These are phyloP conservation scores for Nemania abortiva DNA, from an alignment of 2,329 filamentous ascomycete genomes.

Conservation along the genomic window DNA sequence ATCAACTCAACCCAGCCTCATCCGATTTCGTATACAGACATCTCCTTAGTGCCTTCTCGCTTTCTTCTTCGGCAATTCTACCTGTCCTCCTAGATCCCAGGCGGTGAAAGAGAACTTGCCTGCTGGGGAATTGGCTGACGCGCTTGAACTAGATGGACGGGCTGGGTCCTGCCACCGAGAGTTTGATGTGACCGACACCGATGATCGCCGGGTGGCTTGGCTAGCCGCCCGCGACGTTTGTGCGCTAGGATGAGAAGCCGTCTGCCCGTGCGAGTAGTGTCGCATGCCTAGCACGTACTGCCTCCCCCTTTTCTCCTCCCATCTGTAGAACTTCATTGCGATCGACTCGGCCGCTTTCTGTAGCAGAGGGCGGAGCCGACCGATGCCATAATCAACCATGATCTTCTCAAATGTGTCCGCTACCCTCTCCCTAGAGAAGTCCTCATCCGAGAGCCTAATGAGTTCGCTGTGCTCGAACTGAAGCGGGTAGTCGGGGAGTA, in stretches of 20 bases:
- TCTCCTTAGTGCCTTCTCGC: not conserved
- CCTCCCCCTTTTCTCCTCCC: not conserved
- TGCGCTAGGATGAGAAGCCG: not conserved
- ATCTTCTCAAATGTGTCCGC: constrained; percentile 24
- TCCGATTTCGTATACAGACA: not conserved
- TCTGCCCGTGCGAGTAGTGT: constrained; percentile 27
- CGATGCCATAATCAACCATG: constrained; percentile 27
- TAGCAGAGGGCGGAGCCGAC: constrained; percentile 19
- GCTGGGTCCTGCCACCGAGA: not conserved
- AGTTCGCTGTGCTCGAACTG: constrained; percentile 27
- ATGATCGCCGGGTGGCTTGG: not conserved
- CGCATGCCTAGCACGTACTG: constrained; percentile 17
- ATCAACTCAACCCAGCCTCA: too few species aligned
- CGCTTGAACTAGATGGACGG: not conserved
- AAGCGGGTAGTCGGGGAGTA: constrained; percentile 27
- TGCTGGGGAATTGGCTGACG: not conserved
- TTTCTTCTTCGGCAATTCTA: constrained; percentile 7
- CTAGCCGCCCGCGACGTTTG: not conserved
- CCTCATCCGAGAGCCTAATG: not conserved
- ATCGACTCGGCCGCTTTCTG: constrained; percentile 15
- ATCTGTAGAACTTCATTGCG: constrained; percentile 7
- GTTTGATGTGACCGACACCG: not conserved
- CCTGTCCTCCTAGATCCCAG: not conserved
- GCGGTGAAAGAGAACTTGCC: not conserved
- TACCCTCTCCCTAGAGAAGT: constrained; percentile 19